Evolutionary conservation across 257 asterid genomes (phyloP).

Genomic region (Solanum chiquidenum): DNA sequence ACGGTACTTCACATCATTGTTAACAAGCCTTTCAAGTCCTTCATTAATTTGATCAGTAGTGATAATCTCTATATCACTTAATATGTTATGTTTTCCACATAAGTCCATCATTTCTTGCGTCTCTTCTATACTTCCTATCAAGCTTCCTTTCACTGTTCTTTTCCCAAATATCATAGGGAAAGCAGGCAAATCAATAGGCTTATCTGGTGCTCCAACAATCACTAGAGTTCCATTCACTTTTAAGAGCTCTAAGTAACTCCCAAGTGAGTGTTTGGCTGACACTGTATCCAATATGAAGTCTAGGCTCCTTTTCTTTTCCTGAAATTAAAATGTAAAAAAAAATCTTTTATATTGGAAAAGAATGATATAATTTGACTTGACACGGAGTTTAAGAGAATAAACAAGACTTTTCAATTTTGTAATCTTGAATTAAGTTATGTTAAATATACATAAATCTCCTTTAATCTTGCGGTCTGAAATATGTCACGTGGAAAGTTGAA

Average conservation of each 20-base stretch:
- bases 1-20: slow-evolving; percentile 82
- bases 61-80: slow-evolving; percentile 68
- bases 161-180: slow-evolving; percentile 76
- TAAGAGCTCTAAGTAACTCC: slow-evolving; percentile 48
- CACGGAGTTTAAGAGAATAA: background rate
- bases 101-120: slow-evolving; percentile 80
- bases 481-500: background rate
- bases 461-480: background rate
- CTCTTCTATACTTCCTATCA: slow-evolving; percentile 69
- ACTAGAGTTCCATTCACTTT: slow-evolving; percentile 70
- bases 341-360: background rate
- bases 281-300: slow-evolving; percentile 77
- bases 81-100: slow-evolving; percentile 59
- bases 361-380: background rate
- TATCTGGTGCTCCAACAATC: slow-evolving; percentile 81
- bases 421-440: background rate
- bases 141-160: slow-evolving; percentile 82
- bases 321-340: background rate
- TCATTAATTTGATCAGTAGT: slow-evolving; percentile 36
- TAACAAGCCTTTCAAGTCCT: slow-evolving; percentile 51
- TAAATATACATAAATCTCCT: too few relatives aligned
- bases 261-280: slow-evolving; percentile 68
- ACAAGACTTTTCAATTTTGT: too few relatives aligned
- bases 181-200: slow-evolving; percentile 74
- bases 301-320: slow-evolving; percentile 50